A percentile compares a stretch with the other conserved stretches of the same genome.
These are phyloP conservation scores for Scenedesmus sp. DNA, from an alignment of 163 green algal genomes.

Conservation along the genomic window DNA sequence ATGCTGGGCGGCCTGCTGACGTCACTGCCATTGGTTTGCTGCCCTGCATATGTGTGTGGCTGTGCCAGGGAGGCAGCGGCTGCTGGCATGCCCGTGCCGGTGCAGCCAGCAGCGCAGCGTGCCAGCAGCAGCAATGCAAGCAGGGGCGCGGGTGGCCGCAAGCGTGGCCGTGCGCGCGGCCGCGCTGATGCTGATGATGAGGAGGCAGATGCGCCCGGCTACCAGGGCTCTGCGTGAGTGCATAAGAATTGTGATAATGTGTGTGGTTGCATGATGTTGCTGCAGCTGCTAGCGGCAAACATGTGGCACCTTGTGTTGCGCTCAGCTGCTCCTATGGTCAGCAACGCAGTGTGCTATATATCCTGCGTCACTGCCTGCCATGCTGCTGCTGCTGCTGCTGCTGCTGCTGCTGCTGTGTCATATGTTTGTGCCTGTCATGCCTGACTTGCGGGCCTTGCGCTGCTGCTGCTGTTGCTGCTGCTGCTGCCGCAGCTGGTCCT, in stretches of 20 bases:
- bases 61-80: slow-evolving; percentile 28
- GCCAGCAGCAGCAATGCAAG: background rate
- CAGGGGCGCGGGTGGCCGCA: slow-evolving; percentile 8
- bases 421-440: background rate
- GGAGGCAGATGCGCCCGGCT: slow-evolving; percentile 60
- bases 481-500: slow-evolving; percentile 76
- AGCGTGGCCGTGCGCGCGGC: slow-evolving; percentile 39
- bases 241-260: background rate
- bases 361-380: no score
- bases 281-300: background rate
- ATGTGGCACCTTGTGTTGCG: background rate
- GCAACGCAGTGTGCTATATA: no score
- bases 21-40: background rate
- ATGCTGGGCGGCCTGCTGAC: background rate
- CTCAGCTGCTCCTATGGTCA: background rate
- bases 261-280: background rate
- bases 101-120: background rate
- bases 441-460: background rate
- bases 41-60: background rate
- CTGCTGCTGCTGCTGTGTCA: background rate
- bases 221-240: slow-evolving; percentile 65
- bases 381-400: background rate
- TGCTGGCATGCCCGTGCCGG: slow-evolving; percentile 28
- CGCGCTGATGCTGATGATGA: slow-evolving; percentile 53
- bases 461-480: background rate